Conservation (phyloP, 2,329 filamentous ascomycete genomes). For the Sphaerulina populicola region DNA sequence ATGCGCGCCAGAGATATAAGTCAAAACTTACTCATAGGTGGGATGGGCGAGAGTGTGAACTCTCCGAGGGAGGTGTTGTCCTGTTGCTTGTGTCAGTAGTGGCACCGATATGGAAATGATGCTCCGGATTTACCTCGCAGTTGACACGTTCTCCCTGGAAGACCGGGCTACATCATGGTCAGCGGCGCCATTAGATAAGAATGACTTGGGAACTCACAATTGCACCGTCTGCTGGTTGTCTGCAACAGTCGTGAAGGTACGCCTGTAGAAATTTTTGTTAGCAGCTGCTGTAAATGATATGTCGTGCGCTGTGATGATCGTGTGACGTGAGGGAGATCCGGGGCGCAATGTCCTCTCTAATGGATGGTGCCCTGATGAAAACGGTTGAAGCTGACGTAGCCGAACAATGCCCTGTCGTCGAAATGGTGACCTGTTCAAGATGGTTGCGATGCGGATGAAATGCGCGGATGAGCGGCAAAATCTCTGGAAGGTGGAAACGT, state of each 20-base stretch:
- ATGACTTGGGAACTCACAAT: conserved; percentile 42
- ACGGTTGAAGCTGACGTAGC: not conserved
- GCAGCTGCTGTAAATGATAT: conserved; percentile 2
- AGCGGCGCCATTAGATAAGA: conserved; percentile 36
- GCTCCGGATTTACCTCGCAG: conserved; percentile 51
- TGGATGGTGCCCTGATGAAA: not conserved
- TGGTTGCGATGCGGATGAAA: no score
- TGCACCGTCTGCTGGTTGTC: conserved; percentile 69
- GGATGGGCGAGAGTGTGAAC: conserved; percentile 74
- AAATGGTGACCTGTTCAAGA: no score
- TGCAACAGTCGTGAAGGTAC: conserved; percentile 6
- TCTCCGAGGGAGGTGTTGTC: conserved; percentile 97
- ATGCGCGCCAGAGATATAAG: not conserved
- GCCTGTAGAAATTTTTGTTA: not conserved
- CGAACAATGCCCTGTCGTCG: not conserved
- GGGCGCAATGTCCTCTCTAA: not conserved
- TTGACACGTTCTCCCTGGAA: conserved; percentile 90
- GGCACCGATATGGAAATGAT: no score
- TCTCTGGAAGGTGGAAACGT: no score
- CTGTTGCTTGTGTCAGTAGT: conserved; percentile 8
- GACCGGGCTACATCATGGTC: conserved; percentile 38
- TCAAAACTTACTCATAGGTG: conserved; percentile 36
- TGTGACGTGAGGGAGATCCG: not conserved
- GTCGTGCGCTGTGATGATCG: not conserved
- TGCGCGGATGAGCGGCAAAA: no score